Percentiles rank a stretch among this genome's conserved stretches.
Conservation (phyloP, 1,284 basidiomycete genomes). For the Ganoderma sp. region DNA sequence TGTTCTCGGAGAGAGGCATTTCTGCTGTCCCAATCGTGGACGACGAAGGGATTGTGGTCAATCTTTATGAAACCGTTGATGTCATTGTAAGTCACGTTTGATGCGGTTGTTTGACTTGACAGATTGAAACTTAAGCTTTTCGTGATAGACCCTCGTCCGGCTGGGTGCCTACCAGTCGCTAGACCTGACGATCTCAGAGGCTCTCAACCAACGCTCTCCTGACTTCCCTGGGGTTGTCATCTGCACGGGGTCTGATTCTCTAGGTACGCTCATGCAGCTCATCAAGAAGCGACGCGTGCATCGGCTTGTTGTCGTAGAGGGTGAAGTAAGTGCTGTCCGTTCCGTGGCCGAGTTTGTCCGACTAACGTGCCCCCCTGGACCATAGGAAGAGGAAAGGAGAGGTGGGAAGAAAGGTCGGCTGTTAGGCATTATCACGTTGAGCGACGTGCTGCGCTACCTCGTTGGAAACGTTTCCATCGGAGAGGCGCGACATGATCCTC, state of each 20-base stretch:
- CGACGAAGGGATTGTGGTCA: constrained; percentile 91
- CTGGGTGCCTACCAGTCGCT: constrained; percentile 93
- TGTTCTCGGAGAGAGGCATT: constrained; percentile 96
- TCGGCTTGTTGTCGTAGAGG: constrained; percentile 90
- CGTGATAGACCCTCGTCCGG: constrained; percentile 87
- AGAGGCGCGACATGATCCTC: constrained; percentile 38
- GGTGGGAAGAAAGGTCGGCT: constrained; percentile 85
- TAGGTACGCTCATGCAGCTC: constrained; percentile 91
- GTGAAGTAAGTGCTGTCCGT: constrained; percentile 58
- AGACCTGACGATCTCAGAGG: constrained; percentile 94
- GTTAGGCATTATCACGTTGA: constrained; percentile 88
- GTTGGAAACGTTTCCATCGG: constrained; percentile 69
- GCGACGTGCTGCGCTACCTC: constrained; percentile 88
- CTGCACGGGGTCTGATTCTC: constrained; percentile 91
- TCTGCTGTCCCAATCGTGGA: constrained; percentile 98
- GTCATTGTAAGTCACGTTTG: constrained; percentile 79
- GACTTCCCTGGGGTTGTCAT: constrained; percentile 98
- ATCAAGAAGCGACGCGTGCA: constrained; percentile 95
- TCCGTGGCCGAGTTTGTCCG: constrained; percentile 10
- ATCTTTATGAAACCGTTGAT: constrained; percentile 98
- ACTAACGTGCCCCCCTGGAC: constrained; percentile 21
- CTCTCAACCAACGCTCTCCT: constrained; percentile 86
- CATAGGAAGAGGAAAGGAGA: constrained; percentile 74
- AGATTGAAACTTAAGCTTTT: constrained; percentile 13
- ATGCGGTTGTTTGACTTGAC: constrained; percentile 19